Evolutionary conservation across 306 rosid species (phyloP).

Genomic region (Lathyrus sativus): DNA sequence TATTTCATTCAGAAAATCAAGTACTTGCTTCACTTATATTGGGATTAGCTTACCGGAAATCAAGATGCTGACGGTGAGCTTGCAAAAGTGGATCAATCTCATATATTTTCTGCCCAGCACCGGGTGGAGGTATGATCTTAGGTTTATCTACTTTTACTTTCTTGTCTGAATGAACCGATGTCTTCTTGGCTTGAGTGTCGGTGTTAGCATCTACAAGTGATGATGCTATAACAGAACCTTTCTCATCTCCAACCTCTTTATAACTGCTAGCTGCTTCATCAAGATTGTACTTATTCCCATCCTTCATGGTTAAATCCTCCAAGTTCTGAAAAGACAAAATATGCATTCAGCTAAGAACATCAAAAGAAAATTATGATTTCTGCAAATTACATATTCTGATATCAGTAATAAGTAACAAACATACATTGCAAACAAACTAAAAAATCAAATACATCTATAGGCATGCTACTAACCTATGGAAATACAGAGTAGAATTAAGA

Average conservation of each 20-base stretch:
- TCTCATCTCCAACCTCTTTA: constrained; percentile 43
- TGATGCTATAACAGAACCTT: constrained; percentile 44
- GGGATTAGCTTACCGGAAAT: constrained; percentile 74
- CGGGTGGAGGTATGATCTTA: constrained; percentile 69
- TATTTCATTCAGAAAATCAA: too few species aligned
- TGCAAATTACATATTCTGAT: constrained; percentile 28
- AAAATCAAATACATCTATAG: constrained; percentile 21
- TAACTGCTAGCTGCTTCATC: constrained; percentile 42
- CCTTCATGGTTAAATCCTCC: constrained; percentile 53
- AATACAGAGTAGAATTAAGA: constrained; percentile 13
- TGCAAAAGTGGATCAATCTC: constrained; percentile 72
- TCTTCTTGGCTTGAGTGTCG: constrained; percentile 45
- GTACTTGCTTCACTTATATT: too few species aligned
- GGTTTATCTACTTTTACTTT: constrained; percentile 39
- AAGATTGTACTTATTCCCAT: constrained; percentile 40
- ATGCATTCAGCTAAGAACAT: constrained; percentile 32
- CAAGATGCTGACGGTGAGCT: constrained; percentile 65
- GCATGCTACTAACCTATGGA: constrained; percentile 14
- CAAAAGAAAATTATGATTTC: constrained; percentile 21
- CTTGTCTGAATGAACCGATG: constrained; percentile 43
- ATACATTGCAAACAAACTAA: constrained; percentile 30
- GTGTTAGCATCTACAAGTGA: constrained; percentile 42
- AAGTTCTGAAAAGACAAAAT: constrained; percentile 49
- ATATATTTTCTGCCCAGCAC: constrained; percentile 78
- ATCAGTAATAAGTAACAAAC: constrained; percentile 20